Evolutionary conservation across 192 early-diverging fungal genomes (phyloP).

Genomic region (Helicostylum pulchrum): DNA sequence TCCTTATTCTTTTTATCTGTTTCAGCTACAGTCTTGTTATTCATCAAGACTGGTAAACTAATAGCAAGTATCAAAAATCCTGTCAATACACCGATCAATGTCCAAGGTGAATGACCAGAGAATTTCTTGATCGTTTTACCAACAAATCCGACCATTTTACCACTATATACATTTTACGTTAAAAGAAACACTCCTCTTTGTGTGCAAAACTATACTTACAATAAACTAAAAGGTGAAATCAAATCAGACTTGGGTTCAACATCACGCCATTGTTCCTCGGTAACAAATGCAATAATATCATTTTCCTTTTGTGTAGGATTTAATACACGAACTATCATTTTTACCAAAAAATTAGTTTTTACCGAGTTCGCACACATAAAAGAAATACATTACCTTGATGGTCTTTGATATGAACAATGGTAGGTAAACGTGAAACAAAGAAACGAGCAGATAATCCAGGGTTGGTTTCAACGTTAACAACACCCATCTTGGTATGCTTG

Average conservation of each 20-base stretch:
- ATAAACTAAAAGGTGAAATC: slow-evolving; percentile 23
- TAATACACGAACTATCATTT: slow-evolving; percentile 13
- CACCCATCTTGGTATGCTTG: slow-evolving; percentile 14
- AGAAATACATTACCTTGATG: slow-evolving; percentile 23
- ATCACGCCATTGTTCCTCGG: slow-evolving; percentile 10
- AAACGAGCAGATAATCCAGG: slow-evolving; percentile 32
- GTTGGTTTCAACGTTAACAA: slow-evolving; percentile 29
- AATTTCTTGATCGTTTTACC: slow-evolving; percentile 14
- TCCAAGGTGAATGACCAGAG: slow-evolving; percentile 12
- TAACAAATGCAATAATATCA: slow-evolving; percentile 3
- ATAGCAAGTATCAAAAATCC: slow-evolving; percentile 9
- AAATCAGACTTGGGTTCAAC: slow-evolving; percentile 10
- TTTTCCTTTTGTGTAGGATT: neutral
- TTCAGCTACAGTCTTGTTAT: neutral
- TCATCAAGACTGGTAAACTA: neutral
- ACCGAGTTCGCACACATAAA: neutral
- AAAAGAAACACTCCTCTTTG: neutral
- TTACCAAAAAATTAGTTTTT: neutral
- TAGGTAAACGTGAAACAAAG: slow-evolving; percentile 33
- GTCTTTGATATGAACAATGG: slow-evolving; percentile 35
- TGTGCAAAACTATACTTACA: slow-evolving; percentile 10
- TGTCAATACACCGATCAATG: slow-evolving; percentile 10
- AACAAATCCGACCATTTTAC: slow-evolving; percentile 9
- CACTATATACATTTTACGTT: neutral
- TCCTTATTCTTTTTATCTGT: neutral